Percentiles rank a stretch among this genome's conserved stretches.
These are phyloP conservation scores for Trametes villosa DNA, from an alignment of 768 basidiomycete species.

Conservation along the genomic window DNA sequence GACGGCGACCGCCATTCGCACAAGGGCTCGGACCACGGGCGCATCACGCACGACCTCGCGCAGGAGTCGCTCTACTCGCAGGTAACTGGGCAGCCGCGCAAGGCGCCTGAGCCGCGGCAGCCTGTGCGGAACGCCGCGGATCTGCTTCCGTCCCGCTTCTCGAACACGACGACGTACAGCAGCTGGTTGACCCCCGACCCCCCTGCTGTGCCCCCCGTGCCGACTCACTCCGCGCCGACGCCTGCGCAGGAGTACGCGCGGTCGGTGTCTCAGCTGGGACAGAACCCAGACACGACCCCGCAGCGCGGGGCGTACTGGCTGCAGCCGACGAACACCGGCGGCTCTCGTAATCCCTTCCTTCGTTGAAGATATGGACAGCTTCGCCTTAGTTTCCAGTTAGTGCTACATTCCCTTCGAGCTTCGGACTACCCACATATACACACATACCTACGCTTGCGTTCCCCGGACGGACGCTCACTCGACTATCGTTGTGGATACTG, in stretches of 20 bases:
- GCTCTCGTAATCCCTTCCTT: slow-evolving; percentile 56
- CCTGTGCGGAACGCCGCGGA: slow-evolving; percentile 55
- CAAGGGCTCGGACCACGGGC: slow-evolving; percentile 14
- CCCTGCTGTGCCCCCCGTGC: slow-evolving; percentile 33
- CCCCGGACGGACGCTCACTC: slow-evolving; percentile 7
- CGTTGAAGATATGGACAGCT: slow-evolving; percentile 36
- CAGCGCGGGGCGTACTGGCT: slow-evolving; percentile 47
- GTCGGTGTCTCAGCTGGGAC: slow-evolving; percentile 43
- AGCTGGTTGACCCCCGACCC: slow-evolving; percentile 35
- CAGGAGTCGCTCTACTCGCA: slow-evolving; percentile 69
- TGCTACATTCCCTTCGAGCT: slow-evolving; percentile 11
- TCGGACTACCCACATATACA: slow-evolving; percentile 1
- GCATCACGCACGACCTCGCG: slow-evolving; percentile 37
- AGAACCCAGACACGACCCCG: slow-evolving; percentile 18
- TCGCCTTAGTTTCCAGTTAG: neutral
- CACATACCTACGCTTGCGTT: neutral
- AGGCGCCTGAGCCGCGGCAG: slow-evolving; percentile 72
- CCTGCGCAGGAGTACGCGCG: slow-evolving; percentile 66
- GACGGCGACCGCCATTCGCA: slow-evolving; percentile 20
- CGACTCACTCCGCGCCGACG: slow-evolving; percentile 41
- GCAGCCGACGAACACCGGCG: slow-evolving; percentile 47
- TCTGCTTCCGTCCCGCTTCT: slow-evolving; percentile 51
- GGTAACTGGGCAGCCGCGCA: slow-evolving; percentile 63
- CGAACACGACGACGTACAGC: slow-evolving; percentile 49
- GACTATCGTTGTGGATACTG: slow-evolving; percentile 5